A percentile compares a stretch with the other conserved stretches of the same genome.
Evolutionary conservation across 2,329 filamentous ascomycete species (phyloP).

Genomic region (Ophiostoma tasmaniense): DNA sequence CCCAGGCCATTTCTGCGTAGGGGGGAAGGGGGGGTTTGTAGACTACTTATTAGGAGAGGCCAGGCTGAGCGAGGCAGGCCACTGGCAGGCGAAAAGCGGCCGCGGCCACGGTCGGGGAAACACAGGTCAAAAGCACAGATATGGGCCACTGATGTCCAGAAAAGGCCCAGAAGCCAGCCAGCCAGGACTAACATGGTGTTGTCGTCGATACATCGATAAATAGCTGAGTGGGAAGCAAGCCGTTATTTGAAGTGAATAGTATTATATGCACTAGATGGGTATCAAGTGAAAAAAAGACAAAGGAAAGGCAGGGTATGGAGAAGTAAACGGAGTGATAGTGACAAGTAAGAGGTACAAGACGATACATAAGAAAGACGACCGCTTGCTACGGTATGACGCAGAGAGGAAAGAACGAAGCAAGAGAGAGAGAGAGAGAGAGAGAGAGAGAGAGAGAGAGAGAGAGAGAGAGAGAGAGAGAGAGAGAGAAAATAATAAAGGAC

Average conservation of each 20-base stretch:
- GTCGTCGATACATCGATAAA: not conserved
- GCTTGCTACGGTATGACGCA: not conserved
- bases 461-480: too few species aligned
- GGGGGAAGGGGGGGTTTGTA: not conserved
- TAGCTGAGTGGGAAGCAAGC: not conserved
- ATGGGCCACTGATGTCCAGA: too few species aligned
- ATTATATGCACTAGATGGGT: slow-evolving; percentile 15
- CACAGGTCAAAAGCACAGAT: not conserved
- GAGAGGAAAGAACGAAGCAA: not conserved
- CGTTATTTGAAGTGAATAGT: slow-evolving; percentile 1
- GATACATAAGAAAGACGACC: not conserved
- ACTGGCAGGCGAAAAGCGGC: not conserved
- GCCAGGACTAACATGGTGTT: not conserved
- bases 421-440: not conserved
- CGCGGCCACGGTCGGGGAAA: not conserved
- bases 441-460: not conserved
- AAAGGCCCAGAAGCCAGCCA: too few species aligned
- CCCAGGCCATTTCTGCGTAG: not conserved
- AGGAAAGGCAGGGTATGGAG: not conserved
- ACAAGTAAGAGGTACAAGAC: not conserved
- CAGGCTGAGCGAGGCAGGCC: not conserved
- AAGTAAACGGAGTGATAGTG: not conserved
- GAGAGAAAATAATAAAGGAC: too few species aligned
- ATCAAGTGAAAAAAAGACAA: slow-evolving; percentile 11
- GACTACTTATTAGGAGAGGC: not conserved